phyloP scores from a whole-genome alignment of 164 flowering plant genomes.

The Liquidambar formosana region DNA sequence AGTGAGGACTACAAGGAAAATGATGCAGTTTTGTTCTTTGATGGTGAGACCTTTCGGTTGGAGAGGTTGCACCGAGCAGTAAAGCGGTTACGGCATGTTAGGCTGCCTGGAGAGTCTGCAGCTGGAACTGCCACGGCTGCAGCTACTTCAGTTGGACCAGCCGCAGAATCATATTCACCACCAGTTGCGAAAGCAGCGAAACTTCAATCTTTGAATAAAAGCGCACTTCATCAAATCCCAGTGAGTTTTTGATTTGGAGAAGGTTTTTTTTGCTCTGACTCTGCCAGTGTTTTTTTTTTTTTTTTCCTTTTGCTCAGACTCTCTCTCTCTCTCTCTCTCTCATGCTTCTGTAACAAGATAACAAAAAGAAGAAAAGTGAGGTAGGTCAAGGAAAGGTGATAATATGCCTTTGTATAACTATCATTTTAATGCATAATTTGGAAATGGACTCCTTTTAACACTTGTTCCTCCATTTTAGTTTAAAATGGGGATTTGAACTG shows the following conservation, averaged over 20 bases:
- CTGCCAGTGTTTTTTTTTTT: background rate
- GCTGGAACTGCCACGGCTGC: conserved; percentile 28
- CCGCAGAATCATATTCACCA: conserved; percentile 44
- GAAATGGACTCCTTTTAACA: too few relatives aligned
- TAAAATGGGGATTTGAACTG: too few relatives aligned
- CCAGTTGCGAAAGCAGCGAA: conserved; percentile 47
- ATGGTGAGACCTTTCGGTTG: conserved; percentile 65
- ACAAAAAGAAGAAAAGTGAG: too few relatives aligned
- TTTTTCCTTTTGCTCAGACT: background rate
- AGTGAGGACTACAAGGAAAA: conserved; percentile 79
- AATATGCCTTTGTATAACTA: too few relatives aligned
- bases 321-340: background rate
- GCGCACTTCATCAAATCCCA: conserved; percentile 31
- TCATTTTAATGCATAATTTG: too few relatives aligned
- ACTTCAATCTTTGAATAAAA: conserved; percentile 35
- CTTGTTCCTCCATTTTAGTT: too few relatives aligned
- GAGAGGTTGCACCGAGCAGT: conserved; percentile 80
- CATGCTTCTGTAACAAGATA: too few relatives aligned
- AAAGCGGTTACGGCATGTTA: conserved; percentile 70
- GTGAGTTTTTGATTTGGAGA: conserved; percentile 29
- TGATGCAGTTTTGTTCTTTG: conserved; percentile 84
- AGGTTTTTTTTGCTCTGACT: too few relatives aligned
- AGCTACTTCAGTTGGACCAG: conserved; percentile 23
- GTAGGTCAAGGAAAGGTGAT: too few relatives aligned
- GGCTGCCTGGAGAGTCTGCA: conserved; percentile 59